phyloP scores from a whole-genome alignment of 345 rosid species.

The Camelina laxa region DNA sequence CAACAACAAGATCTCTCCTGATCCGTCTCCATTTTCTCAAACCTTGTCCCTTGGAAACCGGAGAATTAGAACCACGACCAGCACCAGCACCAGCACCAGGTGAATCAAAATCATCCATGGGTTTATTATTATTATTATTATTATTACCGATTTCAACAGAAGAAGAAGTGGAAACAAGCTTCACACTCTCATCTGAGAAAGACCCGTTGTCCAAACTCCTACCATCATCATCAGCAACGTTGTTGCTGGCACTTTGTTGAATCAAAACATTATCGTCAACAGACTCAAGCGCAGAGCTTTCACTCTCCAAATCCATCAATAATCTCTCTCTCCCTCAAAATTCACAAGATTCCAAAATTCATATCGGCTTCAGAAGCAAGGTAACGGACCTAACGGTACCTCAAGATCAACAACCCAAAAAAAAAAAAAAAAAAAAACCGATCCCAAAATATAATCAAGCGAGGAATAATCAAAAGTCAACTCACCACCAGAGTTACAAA shows the following conservation, averaged over 20 bases:
- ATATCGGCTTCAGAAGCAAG: constrained; percentile 51
- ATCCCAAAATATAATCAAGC: constrained; percentile 8
- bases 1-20: constrained; percentile 63
- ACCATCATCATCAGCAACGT: constrained; percentile 27
- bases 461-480: constrained; percentile 40
- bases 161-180: constrained; percentile 29
- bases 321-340: constrained; percentile 9
- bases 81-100: neutral
- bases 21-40: constrained; percentile 90
- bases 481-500: constrained; percentile 29
- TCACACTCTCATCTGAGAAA: constrained; percentile 43
- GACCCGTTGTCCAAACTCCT: constrained; percentile 36
- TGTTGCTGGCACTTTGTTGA: constrained; percentile 26
- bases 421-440: neutral
- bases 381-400: constrained; percentile 23
- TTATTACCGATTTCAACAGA: constrained; percentile 17
- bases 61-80: constrained; percentile 40
- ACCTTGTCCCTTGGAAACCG: constrained; percentile 66
- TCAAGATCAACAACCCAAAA: constrained; percentile 38
- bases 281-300: constrained; percentile 57
- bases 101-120: constrained; percentile 40
- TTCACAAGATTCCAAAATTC: constrained; percentile 53
- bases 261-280: constrained; percentile 61
- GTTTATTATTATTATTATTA: neutral
- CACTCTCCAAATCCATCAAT: constrained; percentile 59